Evolutionary conservation across 2,329 filamentous ascomycete genomes (phyloP), one percentile per base, ranked within the genome.

Genomic region (Geosmithia flava): DNA sequence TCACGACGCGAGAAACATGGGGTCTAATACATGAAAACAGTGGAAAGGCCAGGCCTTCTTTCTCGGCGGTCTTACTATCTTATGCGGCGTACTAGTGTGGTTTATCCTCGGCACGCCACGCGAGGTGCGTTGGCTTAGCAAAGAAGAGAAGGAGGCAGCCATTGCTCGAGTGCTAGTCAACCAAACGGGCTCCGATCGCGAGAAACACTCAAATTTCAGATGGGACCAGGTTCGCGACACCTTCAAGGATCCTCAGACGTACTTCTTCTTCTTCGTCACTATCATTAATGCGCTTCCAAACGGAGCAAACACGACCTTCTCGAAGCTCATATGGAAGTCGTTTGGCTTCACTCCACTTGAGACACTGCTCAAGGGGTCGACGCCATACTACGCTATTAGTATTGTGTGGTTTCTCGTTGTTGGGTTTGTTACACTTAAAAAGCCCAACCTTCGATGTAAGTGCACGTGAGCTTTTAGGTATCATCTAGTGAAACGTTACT

Each of bases 221-320:
- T 57, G 56, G 56, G 56, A 59, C 2, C 58, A 62, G 47, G 56
- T 59, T 19, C 53, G 50, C 50, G 46, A 45, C 29, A 55, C 58
- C 1, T 61, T 62, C 50, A 56, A 54, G 42, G 57, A 62, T 30
- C 59, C 59, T 2, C 60, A 62, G 46, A 61, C 56, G 0, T 61
- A 63, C 44, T 63, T 64, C 51, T 61, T 63, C 51, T 64, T 65
- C 52, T 59, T 63, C 49, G 54, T 60, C 6, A 59, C 59, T 5
- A 60, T 63, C 44, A 51, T 64, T 20, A 63, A 62, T 48, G 54
- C 59, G 1, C 47, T 64, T 3, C 62, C 62, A 2, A 61, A 63
- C 37, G 59, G 62, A 15, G 62, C 56, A n/a, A 61, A 54, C 43
- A 61, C 61, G 5, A 57, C 59, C 3, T 63, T 63, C 46, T 54